phyloP scores from a whole-genome alignment of 23 red algal genomes.

The Gracilaria gracilis region DNA sequence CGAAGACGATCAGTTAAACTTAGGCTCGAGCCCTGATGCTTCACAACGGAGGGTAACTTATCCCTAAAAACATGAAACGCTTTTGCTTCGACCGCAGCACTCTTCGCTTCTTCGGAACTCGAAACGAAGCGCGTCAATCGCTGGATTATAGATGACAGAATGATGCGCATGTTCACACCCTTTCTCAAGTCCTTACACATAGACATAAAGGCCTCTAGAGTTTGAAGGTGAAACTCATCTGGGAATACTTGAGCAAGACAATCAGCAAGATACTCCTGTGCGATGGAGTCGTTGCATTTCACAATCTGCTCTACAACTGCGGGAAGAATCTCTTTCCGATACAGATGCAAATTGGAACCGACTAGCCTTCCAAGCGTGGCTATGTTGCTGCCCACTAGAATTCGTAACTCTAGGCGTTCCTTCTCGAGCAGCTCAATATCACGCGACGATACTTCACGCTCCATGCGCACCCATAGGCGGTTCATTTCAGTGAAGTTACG shows the following conservation, averaged over 20 bases:
- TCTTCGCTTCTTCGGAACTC: conserved; percentile 30
- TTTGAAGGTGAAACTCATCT: conserved; percentile 87
- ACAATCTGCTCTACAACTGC: conserved; percentile 78
- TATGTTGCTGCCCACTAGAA: conserved; percentile 91
- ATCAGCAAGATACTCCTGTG: conserved; percentile 94
- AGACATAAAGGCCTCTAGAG: conserved; percentile 69
- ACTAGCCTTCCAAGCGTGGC: conserved; percentile 71
- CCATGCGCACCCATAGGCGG: conserved; percentile 89
- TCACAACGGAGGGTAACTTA: conserved; percentile 63
- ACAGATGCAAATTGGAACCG: conserved; percentile 47
- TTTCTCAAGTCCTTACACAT: conserved; percentile 74
- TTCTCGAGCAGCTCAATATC: conserved; percentile 54
- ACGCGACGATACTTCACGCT: conserved; percentile 67
- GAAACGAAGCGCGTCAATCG: conserved; percentile 78
- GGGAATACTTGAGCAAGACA: conserved; percentile 97
- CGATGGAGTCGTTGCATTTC: conserved; percentile 78
- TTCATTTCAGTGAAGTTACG: conserved; percentile 94
- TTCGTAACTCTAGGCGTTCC: conserved; percentile 79
- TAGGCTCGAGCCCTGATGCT: conserved; percentile 56
- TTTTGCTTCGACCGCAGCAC: conserved; percentile 29
- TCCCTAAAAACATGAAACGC: conserved; percentile 72
- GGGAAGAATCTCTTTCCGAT: conserved; percentile 76
- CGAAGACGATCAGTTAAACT: conserved; percentile 56
- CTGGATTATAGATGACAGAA: conserved; percentile 76
- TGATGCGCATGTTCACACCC: conserved; percentile 72